Evolutionary conservation across 441 rosid species (phyloP).

Genomic region (Geranium incanum): DNA sequence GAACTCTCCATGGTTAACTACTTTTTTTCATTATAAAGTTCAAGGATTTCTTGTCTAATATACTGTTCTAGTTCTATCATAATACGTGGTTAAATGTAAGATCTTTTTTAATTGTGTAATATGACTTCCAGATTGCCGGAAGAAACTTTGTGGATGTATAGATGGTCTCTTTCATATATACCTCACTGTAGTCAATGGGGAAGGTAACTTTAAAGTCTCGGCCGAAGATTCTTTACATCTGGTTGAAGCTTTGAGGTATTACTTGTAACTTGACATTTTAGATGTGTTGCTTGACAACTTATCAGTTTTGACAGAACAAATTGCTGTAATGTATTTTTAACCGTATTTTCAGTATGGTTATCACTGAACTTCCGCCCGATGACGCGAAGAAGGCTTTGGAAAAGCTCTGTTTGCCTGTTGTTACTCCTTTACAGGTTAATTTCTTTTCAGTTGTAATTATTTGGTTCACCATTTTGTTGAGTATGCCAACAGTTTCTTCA

Average conservation of each 20-base stretch:
- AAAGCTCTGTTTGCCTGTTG: slow-evolving; percentile 73
- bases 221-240: slow-evolving; percentile 88
- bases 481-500: slow-evolving; percentile 22
- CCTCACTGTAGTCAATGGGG: slow-evolving; percentile 69
- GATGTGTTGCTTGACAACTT: slow-evolving; percentile 19
- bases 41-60: neutral
- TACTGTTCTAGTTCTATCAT: slow-evolving; percentile 1
- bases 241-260: slow-evolving; percentile 90
- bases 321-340: slow-evolving; percentile 24
- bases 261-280: neutral
- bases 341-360: slow-evolving; percentile 68
- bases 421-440: slow-evolving; percentile 75
- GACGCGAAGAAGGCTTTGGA: slow-evolving; percentile 84
- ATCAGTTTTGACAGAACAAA: slow-evolving; percentile 13
- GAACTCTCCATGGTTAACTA: slow-evolving; percentile 10
- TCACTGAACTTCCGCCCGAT: slow-evolving; percentile 86
- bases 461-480: slow-evolving; percentile 20
- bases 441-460: slow-evolving; percentile 19
- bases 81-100: neutral
- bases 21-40: neutral
- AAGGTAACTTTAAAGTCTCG: slow-evolving; percentile 77
- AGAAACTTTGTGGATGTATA: slow-evolving; percentile 72
- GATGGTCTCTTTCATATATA: slow-evolving; percentile 76
- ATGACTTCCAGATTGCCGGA: slow-evolving; percentile 67
- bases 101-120: slow-evolving; percentile 6